Conservation (phyloP, 140 eudicot species). For the Bidens hawaiensis region DNA sequence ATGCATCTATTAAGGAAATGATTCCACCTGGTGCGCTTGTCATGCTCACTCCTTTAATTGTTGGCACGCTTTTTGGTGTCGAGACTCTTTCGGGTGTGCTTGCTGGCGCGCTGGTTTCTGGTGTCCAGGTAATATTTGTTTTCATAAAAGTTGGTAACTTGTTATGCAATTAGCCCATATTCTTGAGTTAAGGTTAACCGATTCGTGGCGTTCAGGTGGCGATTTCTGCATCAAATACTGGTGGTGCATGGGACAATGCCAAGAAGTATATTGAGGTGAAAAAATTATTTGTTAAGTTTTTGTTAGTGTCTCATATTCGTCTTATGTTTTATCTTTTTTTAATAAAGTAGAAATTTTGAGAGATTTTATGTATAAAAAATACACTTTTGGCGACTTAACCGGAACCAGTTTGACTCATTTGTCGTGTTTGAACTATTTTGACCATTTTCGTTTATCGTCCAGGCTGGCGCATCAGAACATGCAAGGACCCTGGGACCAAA, state of each 20-base stretch:
- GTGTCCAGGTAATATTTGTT: slow-evolving; percentile 60
- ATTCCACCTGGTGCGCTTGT: slow-evolving; percentile 91
- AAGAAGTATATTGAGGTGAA: slow-evolving; percentile 91
- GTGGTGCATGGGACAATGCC: slow-evolving; percentile 97
- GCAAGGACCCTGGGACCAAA: slow-evolving; percentile 80
- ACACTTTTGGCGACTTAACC: background rate
- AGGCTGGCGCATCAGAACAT: slow-evolving; percentile 94
- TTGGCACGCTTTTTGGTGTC: slow-evolving; percentile 70
- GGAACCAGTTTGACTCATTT: background rate
- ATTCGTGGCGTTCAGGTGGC: slow-evolving; percentile 49
- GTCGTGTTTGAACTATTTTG: background rate
- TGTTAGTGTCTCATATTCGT: background rate
- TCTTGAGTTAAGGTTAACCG: background rate
- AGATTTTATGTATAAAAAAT: background rate
- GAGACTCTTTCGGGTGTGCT: slow-evolving; percentile 81
- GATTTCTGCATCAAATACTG: slow-evolving; percentile 88
- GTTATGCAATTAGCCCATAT: background rate
- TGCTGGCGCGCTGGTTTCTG: slow-evolving; percentile 83
- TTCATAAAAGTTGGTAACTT: background rate
- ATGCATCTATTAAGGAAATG: slow-evolving; percentile 85
- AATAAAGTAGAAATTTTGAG: background rate
- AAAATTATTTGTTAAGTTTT: background rate
- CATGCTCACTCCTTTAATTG: slow-evolving; percentile 77
- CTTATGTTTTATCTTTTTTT: background rate
- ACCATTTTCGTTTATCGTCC: background rate